Evolutionary conservation across 192 early-diverging fungal species (phyloP).

Genomic region (Chytriomyces sp.): DNA sequence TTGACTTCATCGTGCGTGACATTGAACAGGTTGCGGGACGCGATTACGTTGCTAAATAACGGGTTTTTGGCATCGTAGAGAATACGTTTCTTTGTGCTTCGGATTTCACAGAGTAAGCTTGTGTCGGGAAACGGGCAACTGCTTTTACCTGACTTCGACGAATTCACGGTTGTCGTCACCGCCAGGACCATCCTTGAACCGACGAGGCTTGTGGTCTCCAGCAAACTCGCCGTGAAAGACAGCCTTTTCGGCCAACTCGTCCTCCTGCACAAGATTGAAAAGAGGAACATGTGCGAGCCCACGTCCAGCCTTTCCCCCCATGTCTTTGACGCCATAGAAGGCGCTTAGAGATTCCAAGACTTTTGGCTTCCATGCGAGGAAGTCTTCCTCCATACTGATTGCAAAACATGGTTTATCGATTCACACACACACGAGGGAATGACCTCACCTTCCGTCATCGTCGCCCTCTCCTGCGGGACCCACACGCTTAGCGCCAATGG

Average conservation of each 20-base stretch:
- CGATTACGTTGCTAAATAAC: constrained; percentile 67
- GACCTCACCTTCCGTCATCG: constrained; percentile 74
- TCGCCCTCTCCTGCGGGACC: constrained; percentile 91
- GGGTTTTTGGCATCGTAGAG: constrained; percentile 89
- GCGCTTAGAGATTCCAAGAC: constrained; percentile 77
- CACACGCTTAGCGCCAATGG: constrained; percentile 75
- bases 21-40: constrained; percentile 70
- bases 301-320: constrained; percentile 35
- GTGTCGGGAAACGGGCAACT: not conserved
- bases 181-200: constrained; percentile 36
- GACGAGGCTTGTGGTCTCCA: constrained; percentile 36
- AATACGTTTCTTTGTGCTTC: constrained; percentile 29
- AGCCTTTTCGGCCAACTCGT: constrained; percentile 33
- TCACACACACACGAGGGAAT: constrained; percentile 9
- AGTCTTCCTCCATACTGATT: constrained; percentile 90
- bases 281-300: constrained; percentile 51
- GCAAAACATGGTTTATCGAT: too few relatives aligned
- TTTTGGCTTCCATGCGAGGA: constrained; percentile 89
- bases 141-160: constrained; percentile 35
- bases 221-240: constrained; percentile 66
- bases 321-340: constrained; percentile 69
- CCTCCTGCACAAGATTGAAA: constrained; percentile 33
- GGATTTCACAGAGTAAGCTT: too few relatives aligned
- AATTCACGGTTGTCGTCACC: constrained; percentile 27
- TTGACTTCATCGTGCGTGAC: constrained; percentile 36